phyloP scores from a whole-genome alignment of 1,284 basidiomycete genomes.

The Mycosarcoma mackinlayi region DNA sequence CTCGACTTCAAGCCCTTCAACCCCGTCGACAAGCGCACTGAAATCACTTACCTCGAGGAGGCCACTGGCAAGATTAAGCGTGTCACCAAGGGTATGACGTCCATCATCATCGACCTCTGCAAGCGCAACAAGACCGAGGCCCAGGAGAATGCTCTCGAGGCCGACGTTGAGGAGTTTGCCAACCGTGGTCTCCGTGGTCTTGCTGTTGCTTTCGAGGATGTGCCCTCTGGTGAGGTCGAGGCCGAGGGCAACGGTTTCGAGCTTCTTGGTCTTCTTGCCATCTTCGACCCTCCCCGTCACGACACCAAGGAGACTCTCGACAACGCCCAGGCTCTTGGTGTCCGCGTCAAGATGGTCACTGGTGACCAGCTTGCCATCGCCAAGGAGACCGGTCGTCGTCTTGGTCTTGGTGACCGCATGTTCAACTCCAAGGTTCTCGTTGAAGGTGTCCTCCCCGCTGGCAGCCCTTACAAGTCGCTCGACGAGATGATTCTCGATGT shows the following conservation, averaged over 20 bases:
- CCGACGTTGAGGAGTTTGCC: slow-evolving; percentile 94
- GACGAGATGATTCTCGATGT: slow-evolving; percentile 91
- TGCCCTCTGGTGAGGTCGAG: slow-evolving; percentile 78
- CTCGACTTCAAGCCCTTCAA: slow-evolving; percentile 99
- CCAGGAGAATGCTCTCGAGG: slow-evolving; percentile 88
- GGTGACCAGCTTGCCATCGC: slow-evolving; percentile 99
- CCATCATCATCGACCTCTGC: slow-evolving; percentile 86
- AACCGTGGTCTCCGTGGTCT: slow-evolving; percentile 96
- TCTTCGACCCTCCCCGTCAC: slow-evolving; percentile 96
- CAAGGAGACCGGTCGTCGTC: slow-evolving; percentile 97
- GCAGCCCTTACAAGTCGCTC: slow-evolving; percentile 77
- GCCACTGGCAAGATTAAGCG: slow-evolving; percentile 93
- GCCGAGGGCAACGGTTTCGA: slow-evolving; percentile 94
- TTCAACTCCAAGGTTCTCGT: slow-evolving; percentile 94
- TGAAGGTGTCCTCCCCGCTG: slow-evolving; percentile 83
- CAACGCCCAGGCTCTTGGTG: slow-evolving; percentile 92
- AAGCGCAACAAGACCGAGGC: slow-evolving; percentile 94
- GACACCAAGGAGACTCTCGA: slow-evolving; percentile 99
- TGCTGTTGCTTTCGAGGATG: slow-evolving; percentile 93
- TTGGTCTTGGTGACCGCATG: slow-evolving; percentile 96
- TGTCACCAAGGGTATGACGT: slow-evolving; percentile 99
- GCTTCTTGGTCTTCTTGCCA: slow-evolving; percentile 94
- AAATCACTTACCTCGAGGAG: slow-evolving; percentile 96
- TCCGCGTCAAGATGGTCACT: slow-evolving; percentile 99
- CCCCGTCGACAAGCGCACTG: slow-evolving; percentile 98